Conservation (phyloP, 805 yeast genomes). For the Diddensiella santjacobensis region DNA sequence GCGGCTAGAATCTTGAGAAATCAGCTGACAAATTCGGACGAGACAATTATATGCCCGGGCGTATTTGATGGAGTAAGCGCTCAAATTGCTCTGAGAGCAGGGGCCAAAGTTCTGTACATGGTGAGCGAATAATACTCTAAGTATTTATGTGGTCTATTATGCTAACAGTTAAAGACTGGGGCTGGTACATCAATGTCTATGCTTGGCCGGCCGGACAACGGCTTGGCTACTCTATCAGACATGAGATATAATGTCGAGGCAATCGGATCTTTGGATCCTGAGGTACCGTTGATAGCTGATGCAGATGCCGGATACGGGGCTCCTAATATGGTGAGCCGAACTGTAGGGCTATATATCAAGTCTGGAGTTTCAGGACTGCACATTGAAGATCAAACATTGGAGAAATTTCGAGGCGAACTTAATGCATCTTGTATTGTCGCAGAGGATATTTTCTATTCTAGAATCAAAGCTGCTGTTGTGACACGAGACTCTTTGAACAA, state of each 20-base stretch:
- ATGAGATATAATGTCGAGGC: conserved; percentile 9
- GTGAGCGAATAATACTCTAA: too few relatives aligned
- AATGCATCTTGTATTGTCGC: conserved; percentile 8
- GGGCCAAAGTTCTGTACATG: conserved; percentile 11
- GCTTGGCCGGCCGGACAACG: conserved; percentile 9
- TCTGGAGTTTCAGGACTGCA: conserved; percentile 14
- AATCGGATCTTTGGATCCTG: conserved; percentile 4
- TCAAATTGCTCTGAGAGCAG: not conserved
- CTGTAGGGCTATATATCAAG: conserved; percentile 5
- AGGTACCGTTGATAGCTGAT: conserved; percentile 12
- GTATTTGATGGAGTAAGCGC: conserved; percentile 12
- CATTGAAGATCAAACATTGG: conserved; percentile 12
- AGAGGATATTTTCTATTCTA: conserved; percentile 2
- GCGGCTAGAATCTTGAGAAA: not conserved
- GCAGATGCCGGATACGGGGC: conserved; percentile 16
- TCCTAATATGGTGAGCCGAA: conserved; percentile 9
- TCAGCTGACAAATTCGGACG: conserved; percentile 1
- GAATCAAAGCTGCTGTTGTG: conserved; percentile 11
- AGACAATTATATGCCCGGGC: conserved; percentile 10
- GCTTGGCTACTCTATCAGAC: conserved; percentile 7
- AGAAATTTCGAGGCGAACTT: conserved; percentile 11
- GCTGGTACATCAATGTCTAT: conserved; percentile 7
- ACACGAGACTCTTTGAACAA: conserved; percentile 4
- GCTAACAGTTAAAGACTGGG: conserved; percentile 8
- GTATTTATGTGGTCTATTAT: too few relatives aligned